These are phyloP conservation scores for Monosporozyma solicola DNA, from an alignment of 805 yeast species.

Conservation along the genomic window DNA sequence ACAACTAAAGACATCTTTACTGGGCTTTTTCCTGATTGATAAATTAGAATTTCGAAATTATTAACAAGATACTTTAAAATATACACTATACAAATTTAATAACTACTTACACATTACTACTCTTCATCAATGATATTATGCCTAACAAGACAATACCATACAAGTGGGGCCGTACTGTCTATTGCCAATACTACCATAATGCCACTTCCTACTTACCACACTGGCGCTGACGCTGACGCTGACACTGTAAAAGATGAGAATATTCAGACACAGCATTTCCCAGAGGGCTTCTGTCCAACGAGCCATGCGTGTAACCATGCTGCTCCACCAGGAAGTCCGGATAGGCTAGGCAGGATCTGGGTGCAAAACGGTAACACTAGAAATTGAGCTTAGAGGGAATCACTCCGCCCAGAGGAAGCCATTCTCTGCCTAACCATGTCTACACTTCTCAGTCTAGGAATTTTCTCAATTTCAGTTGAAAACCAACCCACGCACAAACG, in stretches of 20 bases:
- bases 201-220: background rate
- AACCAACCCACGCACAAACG: background rate
- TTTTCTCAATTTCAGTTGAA: background rate
- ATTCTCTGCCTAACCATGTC: too few relatives aligned
- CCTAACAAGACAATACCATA: background rate
- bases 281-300: background rate
- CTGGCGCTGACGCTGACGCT: background rate
- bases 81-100: background rate
- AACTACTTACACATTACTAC: background rate
- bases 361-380: too few relatives aligned
- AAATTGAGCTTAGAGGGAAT: too few relatives aligned
- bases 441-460: too few relatives aligned
- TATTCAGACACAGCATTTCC: background rate
- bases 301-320: too few relatives aligned
- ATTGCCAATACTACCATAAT: background rate
- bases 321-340: too few relatives aligned
- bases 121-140: background rate
- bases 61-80: background rate
- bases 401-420: too few relatives aligned
- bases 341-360: too few relatives aligned
- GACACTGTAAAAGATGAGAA: background rate
- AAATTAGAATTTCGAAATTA: background rate
- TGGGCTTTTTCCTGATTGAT: constrained; percentile 1
- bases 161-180: background rate
- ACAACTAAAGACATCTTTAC: constrained; percentile 85